Base-by-base conservation (phyloP, 2,329 filamentous ascomycete genomes). In the Microdochium paspali region DNA sequence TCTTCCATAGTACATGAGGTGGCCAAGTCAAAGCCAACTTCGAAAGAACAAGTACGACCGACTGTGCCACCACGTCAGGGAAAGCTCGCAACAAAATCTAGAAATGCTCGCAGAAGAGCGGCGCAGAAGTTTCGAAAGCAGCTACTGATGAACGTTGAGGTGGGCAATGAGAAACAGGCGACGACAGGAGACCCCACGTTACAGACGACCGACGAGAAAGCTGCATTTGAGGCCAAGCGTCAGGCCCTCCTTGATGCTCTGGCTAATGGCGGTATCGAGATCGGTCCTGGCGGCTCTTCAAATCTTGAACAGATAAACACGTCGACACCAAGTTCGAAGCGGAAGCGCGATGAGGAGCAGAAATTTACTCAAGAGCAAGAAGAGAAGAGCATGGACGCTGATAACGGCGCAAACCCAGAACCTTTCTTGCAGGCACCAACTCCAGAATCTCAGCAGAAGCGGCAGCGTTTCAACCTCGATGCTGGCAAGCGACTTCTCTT, bases 401-500 rank as follows among this genome's bases (percentile, higher is more conserved):
- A 48, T 12, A 7, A 40, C 9, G 47, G 50, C 18, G 48, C 51
- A 13, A 18, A 21, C 13, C 24, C 25, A 23, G 15, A n/a, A 5
- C 23, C 46, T 18, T 23, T 28, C 20, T 44, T 20, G n/a, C 48
- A 53, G 15, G 23, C 47, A 2, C 44, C 50, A 15, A 52, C 50
- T 13, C 52, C 54, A 13, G 45, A 49, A 15, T 52, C 58, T 10
- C 50, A 54, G 7, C 55, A 61, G 48, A 66, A 64, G 47, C 58
- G 59, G 44, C 55, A 60, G n/a, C 63, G 59, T 28, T 44, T 68
- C 4, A 63, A 77, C 48, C 51, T 88, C 25, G 76, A 73, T 15
- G 82, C 83, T 46, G 79, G 82, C 2, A 75, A 79, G 46, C 77
- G 87, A 53, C 69, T 90, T 48, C 62, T 91, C 0, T 87, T 90